Conservation (phyloP, 345 rosid species). For the rapeseed (Brassica napus) region DNA sequence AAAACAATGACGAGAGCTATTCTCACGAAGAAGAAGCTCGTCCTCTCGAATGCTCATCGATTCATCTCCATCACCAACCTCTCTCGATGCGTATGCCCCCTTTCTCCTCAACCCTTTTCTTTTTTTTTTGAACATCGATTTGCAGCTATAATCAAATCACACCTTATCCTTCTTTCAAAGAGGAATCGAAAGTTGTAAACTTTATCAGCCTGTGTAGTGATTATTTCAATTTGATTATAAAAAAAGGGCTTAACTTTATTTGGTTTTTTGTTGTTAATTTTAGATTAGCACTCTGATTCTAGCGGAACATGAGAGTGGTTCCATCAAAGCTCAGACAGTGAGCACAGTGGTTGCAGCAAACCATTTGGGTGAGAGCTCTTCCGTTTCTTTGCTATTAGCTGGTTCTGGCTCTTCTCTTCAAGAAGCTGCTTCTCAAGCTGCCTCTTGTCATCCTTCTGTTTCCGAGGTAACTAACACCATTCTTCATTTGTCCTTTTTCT, state of each 20-base stretch:
- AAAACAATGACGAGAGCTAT: neutral
- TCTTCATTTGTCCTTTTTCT: neutral
- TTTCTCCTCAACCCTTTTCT: neutral
- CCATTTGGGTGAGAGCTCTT: conserved; percentile 48
- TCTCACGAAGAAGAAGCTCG: neutral
- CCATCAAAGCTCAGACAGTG: conserved; percentile 58
- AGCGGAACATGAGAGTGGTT: conserved; percentile 81
- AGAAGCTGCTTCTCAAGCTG: conserved; percentile 54
- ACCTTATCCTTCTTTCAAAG: neutral
- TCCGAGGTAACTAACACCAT: conserved; percentile 40
- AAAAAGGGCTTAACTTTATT: neutral
- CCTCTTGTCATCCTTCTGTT: conserved; percentile 1
- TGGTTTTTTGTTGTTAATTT: neutral
- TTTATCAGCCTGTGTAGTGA: neutral
- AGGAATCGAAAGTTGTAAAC: neutral
- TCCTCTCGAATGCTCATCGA: neutral
- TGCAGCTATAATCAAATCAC: neutral
- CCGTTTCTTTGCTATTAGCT: conserved; percentile 1
- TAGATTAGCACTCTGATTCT: conserved; percentile 77
- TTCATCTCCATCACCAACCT: neutral
- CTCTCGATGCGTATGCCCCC: neutral
- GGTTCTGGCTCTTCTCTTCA: neutral
- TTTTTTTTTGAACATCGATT: neutral
- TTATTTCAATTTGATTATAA: neutral
- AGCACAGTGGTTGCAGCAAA: conserved; percentile 84